A percentile compares a stretch with the other conserved stretches of the same genome.
Evolutionary conservation across 495 filamentous ascomycete genomes (phyloP).

Genomic region (Entonaema liquescens): DNA sequence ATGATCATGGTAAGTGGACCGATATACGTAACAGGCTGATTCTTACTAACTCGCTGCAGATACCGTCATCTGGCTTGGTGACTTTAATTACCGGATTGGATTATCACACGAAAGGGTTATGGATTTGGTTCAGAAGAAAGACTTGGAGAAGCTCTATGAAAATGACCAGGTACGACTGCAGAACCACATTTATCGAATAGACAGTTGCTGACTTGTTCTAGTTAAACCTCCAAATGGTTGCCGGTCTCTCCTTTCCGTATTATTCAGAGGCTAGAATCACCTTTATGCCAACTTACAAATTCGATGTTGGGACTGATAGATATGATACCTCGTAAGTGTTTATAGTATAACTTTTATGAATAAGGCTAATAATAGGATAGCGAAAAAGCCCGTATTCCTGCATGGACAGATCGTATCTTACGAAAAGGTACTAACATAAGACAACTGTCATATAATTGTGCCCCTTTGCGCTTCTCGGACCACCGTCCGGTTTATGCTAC

Average conservation of each 20-base stretch:
- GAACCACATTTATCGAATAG: not conserved
- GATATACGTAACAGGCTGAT: not conserved
- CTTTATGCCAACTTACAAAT: slow-evolving; percentile 96
- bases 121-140: slow-evolving; percentile 70
- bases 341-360: not conserved
- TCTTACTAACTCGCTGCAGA: slow-evolving; percentile 52
- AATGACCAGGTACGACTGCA: slow-evolving; percentile 80
- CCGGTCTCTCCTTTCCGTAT: slow-evolving; percentile 85
- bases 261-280: slow-evolving; percentile 87
- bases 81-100: slow-evolving; percentile 98
- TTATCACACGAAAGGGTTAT: slow-evolving; percentile 81
- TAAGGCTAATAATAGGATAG: slow-evolving; percentile 51
- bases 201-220: slow-evolving; percentile 47
- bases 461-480: slow-evolving; percentile 86
- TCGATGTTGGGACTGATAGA: slow-evolving; percentile 81
- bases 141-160: slow-evolving; percentile 83
- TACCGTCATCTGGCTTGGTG: slow-evolving; percentile 94
- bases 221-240: slow-evolving; percentile 96
- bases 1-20: slow-evolving; percentile 72
- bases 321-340: slow-evolving; percentile 88
- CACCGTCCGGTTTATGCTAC: slow-evolving; percentile 91
- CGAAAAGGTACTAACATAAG: slow-evolving; percentile 83
- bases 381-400: slow-evolving; percentile 93
- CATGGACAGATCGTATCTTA: slow-evolving; percentile 95
- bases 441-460: slow-evolving; percentile 81